Evolutionary conservation across 1,284 basidiomycete species (phyloP).

Genomic region (Entoloma clypeatum): DNA sequence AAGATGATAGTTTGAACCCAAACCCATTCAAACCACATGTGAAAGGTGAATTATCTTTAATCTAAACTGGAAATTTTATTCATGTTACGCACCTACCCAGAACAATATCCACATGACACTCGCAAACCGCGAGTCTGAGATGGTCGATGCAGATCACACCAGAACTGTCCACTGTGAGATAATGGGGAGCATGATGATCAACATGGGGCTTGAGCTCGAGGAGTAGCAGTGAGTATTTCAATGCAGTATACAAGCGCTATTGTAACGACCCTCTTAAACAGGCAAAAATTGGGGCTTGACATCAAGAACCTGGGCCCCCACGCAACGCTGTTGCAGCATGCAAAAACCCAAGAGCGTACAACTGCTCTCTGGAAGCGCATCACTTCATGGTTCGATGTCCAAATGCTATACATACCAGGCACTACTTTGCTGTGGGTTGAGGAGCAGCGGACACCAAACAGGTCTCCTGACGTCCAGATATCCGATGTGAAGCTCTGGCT

Average conservation of each 20-base stretch:
- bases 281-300: not conserved
- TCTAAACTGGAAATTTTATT: too few species aligned
- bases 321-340: slow-evolving; percentile 11
- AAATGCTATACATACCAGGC: slow-evolving; percentile 15
- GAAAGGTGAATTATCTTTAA: not conserved
- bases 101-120: not conserved
- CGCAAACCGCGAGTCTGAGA: not conserved
- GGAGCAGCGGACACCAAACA: too few species aligned
- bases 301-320: not conserved
- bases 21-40: not conserved
- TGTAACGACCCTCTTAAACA: too few species aligned
- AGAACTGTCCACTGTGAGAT: not conserved
- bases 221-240: slow-evolving; percentile 14
- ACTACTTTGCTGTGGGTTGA: not conserved
- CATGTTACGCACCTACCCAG: not conserved
- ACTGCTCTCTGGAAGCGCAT: slow-evolving; percentile 11
- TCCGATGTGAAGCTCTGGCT: not conserved
- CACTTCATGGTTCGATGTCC: slow-evolving; percentile 12
- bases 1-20: slow-evolving; percentile 37
- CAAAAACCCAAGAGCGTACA: slow-evolving; percentile 5
- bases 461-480: not conserved
- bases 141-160: not conserved
- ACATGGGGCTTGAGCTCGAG: slow-evolving; percentile 10
- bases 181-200: slow-evolving; percentile 10
- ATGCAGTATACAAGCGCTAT: too few species aligned